phyloP scores from a whole-genome alignment of 164 flowering plant genomes.

The Tetracentron sinense region DNA sequence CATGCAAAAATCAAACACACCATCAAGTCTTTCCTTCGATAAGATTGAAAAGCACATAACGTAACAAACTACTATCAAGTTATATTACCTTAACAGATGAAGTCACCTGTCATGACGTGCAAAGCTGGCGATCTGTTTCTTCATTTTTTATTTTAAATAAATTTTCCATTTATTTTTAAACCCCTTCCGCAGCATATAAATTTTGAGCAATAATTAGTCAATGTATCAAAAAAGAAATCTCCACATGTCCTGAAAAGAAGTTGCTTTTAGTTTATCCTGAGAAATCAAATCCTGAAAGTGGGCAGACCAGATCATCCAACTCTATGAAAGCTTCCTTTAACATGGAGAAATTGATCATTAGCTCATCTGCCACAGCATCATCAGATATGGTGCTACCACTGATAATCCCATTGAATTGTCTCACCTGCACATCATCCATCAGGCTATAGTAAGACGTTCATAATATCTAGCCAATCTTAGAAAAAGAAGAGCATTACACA shows the following conservation, averaged over 20 bases:
- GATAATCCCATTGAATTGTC: constrained; percentile 1
- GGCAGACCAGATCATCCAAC: constrained; percentile 15
- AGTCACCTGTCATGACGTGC: constrained; percentile 7
- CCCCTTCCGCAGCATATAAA: background rate
- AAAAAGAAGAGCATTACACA: too few species aligned
- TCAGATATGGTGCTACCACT: background rate
- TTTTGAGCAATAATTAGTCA: constrained; percentile 9
- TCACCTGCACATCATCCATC: constrained; percentile 15
- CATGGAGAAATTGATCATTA: constrained; percentile 1
- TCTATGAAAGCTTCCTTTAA: constrained; percentile 20
- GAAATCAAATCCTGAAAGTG: constrained; percentile 11
- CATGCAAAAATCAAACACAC: background rate
- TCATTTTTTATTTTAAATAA: background rate
- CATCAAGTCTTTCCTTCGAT: background rate
- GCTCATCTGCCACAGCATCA: constrained; percentile 9
- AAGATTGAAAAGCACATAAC: background rate
- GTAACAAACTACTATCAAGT: background rate
- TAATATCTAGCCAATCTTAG: constrained; percentile 1
- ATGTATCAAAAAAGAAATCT: background rate
- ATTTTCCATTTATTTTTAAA: background rate
- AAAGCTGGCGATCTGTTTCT: constrained; percentile 7
- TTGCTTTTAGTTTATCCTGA: constrained; percentile 5
- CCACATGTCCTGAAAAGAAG: constrained; percentile 1
- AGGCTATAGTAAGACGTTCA: background rate
- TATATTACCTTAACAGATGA: constrained; percentile 7